Evolutionary conservation across 2,329 filamentous ascomycete species (phyloP), one percentile per base, ranked within the genome.

Genomic region (Aspergillus brunneoviolaceus): DNA sequence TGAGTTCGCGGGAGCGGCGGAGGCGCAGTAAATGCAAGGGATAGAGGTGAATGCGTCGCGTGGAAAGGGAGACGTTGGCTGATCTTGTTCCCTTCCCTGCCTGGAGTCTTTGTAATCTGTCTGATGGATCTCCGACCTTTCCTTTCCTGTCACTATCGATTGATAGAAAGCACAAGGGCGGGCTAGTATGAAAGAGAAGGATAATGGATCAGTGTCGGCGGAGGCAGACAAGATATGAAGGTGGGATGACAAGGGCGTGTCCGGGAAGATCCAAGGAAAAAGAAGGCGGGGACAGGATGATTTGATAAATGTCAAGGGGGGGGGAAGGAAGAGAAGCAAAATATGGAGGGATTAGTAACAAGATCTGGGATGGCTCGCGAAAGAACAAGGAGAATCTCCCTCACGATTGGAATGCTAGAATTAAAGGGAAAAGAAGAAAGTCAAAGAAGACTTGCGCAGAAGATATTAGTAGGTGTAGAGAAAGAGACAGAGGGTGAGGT

Each of bases 11-110:
- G 61, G 58, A 63, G 62, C 60, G 62, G 70, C 65, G 69, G 66
- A 69, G 70, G 70, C 70, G 69, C 66, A 67, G 61, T 60, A 51
- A 54, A 68, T 51, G 63, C 65, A 70, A 69, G 69, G 68, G 70
- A 69, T 70, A 51, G 25, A 58, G 56, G 63, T 66, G 65, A 68
- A 67, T 67, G 65, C 64, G 66, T 69, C 67, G 71, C 72, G 72
- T 73, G 72, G 72, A 67, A 69, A 63, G 61, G 60, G 61, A 57
- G 63, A 57, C 50, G 50, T 42, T 57, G 60, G 55, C 49, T 56
- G 42, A 50, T 51, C 42, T 58, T 56, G 52, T 51, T 53, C 55
- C 49, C 53, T 57, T 52, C 59, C 42, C 50, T 58, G 45, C 35
- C 33, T 51, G 42, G 45, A 35, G 35, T 50, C 50, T 49, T 45